phyloP scores from a whole-genome alignment of 108 stramenopile species.

The Pseudonitzschia multistriata region DNA sequence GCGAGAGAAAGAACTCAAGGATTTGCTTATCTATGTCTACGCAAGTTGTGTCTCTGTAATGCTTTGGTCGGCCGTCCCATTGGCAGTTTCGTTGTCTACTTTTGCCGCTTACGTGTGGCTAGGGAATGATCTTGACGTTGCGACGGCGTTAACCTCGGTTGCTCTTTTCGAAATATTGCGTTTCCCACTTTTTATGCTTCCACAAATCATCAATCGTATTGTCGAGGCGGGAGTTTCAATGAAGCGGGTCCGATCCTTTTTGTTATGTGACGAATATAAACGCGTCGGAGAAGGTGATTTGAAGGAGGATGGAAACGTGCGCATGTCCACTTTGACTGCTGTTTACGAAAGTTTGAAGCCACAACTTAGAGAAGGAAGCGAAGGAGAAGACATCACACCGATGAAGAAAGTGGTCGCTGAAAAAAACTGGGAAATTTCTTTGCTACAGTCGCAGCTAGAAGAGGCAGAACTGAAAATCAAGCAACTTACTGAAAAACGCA shows the following conservation, averaged over 20 bases:
- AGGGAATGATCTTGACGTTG: slow-evolving; percentile 83
- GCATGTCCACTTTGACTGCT: slow-evolving; percentile 32
- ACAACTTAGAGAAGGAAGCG: slow-evolving; percentile 6
- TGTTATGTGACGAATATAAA: slow-evolving; percentile 67
- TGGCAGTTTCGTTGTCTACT: slow-evolving; percentile 86
- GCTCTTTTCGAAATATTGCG: slow-evolving; percentile 93
- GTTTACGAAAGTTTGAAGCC: slow-evolving; percentile 47
- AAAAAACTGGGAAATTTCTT: slow-evolving; percentile 58
- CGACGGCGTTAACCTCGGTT: slow-evolving; percentile 66
- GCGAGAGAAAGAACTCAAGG: slow-evolving; percentile 67
- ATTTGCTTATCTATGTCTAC: slow-evolving; percentile 59
- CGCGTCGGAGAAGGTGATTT: slow-evolving; percentile 45
- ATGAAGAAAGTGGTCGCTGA: slow-evolving; percentile 32
- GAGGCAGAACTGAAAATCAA: slow-evolving; percentile 67
- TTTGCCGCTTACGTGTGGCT: slow-evolving; percentile 78
- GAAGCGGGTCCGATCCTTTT: slow-evolving; percentile 70
- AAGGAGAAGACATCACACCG: neutral
- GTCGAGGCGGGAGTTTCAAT: slow-evolving; percentile 91
- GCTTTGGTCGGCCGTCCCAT: slow-evolving; percentile 66
- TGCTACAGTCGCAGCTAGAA: slow-evolving; percentile 64
- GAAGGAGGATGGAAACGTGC: slow-evolving; percentile 37
- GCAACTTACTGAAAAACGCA: slow-evolving; percentile 16
- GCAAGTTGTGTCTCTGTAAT: slow-evolving; percentile 44
- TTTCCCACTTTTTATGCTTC: slow-evolving; percentile 95
- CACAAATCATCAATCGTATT: slow-evolving; percentile 88